Conservation (phyloP, 306 rosid species). For the Rosa persica region DNA sequence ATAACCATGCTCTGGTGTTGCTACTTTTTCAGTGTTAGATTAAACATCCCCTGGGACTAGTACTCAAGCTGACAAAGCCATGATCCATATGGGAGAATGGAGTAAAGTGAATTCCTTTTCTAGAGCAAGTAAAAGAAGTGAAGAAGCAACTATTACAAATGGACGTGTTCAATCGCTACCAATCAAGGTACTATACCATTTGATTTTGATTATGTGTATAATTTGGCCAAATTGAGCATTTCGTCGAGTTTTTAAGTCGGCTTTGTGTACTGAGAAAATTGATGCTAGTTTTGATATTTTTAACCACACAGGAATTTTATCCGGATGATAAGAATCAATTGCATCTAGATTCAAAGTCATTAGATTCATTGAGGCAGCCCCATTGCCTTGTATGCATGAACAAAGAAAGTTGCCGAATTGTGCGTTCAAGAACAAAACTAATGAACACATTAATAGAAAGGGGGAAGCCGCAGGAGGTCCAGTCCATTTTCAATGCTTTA, state of each 20-base stretch:
- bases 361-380: slow-evolving; percentile 29
- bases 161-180: slow-evolving; percentile 31
- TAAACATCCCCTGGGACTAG: too few species aligned
- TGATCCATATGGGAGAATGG: slow-evolving; percentile 44
- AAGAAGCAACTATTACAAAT: slow-evolving; percentile 23
- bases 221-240: background rate
- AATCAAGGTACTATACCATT: slow-evolving; percentile 36
- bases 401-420: slow-evolving; percentile 44
- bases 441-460: slow-evolving; percentile 57
- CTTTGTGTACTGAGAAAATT: slow-evolving; percentile 17
- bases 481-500: slow-evolving; percentile 44
- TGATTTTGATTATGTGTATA: background rate
- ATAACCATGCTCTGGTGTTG: background rate
- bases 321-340: slow-evolving; percentile 30
- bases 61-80: background rate
- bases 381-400: slow-evolving; percentile 47
- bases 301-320: slow-evolving; percentile 37
- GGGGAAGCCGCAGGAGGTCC: slow-evolving; percentile 56
- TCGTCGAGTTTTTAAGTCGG: slow-evolving; percentile 8
- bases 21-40: background rate
- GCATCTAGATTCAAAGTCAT: slow-evolving; percentile 26
- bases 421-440: slow-evolving; percentile 50
- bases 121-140: slow-evolving; percentile 22
- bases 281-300: slow-evolving; percentile 6
- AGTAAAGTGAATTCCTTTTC: slow-evolving; percentile 34